phyloP scores from a whole-genome alignment of 768 basidiomycete genomes.

The Leccinellum luteum region DNA sequence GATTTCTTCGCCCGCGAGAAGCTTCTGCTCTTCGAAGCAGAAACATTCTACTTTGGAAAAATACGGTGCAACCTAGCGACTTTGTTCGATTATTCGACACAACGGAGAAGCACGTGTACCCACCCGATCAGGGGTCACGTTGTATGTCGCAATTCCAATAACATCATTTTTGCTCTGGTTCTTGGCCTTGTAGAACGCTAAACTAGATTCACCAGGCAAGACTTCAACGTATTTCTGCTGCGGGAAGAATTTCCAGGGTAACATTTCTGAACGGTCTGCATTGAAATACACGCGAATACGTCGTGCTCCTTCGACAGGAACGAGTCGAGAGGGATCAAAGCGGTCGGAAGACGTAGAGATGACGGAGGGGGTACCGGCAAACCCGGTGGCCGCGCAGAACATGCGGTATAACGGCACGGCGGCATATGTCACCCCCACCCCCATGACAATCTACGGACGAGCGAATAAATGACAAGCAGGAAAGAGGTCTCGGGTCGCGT shows the following conservation, averaged over 20 bases:
- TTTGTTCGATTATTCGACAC: background rate
- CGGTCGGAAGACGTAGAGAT: slow-evolving; percentile 59
- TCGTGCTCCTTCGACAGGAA: slow-evolving; percentile 62
- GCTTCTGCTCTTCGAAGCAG: slow-evolving; percentile 97
- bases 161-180: slow-evolving; percentile 84
- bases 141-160: slow-evolving; percentile 98
- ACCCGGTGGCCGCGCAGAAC: slow-evolving; percentile 97
- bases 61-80: slow-evolving; percentile 84
- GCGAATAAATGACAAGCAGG: slow-evolving; percentile 1
- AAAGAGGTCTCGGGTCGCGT: slow-evolving; percentile 28
- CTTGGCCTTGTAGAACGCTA: slow-evolving; percentile 95
- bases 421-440: slow-evolving; percentile 89
- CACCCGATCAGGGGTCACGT: slow-evolving; percentile 97
- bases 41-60: slow-evolving; percentile 99
- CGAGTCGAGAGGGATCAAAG: slow-evolving; percentile 82
- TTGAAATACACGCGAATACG: slow-evolving; percentile 96
- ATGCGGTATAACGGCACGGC: slow-evolving; percentile 96
- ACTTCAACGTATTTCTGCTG: slow-evolving; percentile 89
- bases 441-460: slow-evolving; percentile 62
- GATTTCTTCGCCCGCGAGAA: slow-evolving; percentile 93
- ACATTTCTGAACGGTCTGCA: slow-evolving; percentile 81
- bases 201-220: slow-evolving; percentile 90
- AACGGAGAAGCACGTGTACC: slow-evolving; percentile 24
- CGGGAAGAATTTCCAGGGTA: slow-evolving; percentile 93
- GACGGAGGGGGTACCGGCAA: slow-evolving; percentile 91